These are phyloP conservation scores for Termitomyces heimii DNA, from an alignment of 768 basidiomycete species.

Conservation along the genomic window DNA sequence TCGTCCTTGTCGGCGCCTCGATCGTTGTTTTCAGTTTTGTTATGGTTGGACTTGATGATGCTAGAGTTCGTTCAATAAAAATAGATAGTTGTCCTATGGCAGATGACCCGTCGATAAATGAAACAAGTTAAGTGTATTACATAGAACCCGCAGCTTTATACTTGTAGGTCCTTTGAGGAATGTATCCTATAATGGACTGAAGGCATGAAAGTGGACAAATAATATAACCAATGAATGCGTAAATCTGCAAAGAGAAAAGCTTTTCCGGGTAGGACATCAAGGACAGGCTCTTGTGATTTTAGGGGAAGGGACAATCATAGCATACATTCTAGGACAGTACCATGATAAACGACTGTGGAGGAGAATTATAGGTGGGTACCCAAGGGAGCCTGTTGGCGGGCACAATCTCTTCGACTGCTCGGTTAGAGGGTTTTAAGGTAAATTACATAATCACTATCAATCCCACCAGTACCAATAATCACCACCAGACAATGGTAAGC, in stretches of 20 bases:
- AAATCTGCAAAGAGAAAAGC: neutral
- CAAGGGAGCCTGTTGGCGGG: too few species aligned
- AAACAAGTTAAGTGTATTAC: neutral
- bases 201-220: neutral
- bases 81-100: slow-evolving; percentile 6
- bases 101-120: slow-evolving; percentile 2
- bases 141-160: neutral
- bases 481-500: neutral
- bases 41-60: slow-evolving; percentile 58
- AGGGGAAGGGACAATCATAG: neutral
- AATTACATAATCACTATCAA: neutral
- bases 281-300: neutral
- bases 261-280: neutral
- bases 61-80: slow-evolving; percentile 15
- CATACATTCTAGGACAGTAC: neutral
- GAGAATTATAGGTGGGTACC: neutral
- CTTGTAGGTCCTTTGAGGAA: neutral
- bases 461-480: neutral
- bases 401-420: too few species aligned
- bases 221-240: neutral
- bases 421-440: too few species aligned
- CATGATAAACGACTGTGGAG: neutral
- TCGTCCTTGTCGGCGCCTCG: slow-evolving; percentile 68
- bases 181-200: neutral
- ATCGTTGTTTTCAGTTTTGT: slow-evolving; percentile 77